These are phyloP conservation scores for Pelargonium myrrhifolium DNA, from an alignment of 441 rosid genomes.

Conservation along the genomic window DNA sequence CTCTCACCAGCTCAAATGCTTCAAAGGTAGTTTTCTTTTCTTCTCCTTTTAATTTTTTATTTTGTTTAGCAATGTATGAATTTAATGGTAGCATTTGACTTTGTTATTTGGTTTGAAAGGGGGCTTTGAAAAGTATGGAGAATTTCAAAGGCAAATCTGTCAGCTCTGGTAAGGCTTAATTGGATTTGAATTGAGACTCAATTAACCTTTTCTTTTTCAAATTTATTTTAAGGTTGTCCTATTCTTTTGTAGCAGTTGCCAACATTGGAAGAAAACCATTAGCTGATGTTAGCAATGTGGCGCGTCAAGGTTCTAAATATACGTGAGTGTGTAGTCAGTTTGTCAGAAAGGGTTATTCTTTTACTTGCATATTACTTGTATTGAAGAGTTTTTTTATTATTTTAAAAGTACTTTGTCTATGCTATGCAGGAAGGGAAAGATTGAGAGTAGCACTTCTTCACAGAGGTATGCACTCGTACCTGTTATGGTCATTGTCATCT, in stretches of 20 bases:
- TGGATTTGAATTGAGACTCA: not conserved
- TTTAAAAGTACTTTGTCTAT: constrained; percentile 13
- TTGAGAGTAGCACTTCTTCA: constrained; percentile 25
- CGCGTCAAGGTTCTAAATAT: constrained; percentile 43
- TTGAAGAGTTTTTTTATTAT: not conserved
- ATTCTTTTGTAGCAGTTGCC: constrained; percentile 25
- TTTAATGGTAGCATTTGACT: constrained; percentile 7
- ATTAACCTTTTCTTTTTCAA: not conserved
- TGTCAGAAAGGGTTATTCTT: constrained; percentile 7
- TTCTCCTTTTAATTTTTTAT: not conserved
- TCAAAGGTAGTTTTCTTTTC: constrained; percentile 36
- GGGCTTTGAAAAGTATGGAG: constrained; percentile 24
- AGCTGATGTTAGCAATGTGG: constrained; percentile 66
- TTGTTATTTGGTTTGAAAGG: constrained; percentile 30
- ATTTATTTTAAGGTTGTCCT: constrained; percentile 5
- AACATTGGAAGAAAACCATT: constrained; percentile 56
- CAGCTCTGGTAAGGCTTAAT: constrained; percentile 35
- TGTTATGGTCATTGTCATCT: constrained; percentile 3
- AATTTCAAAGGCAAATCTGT: constrained; percentile 32
- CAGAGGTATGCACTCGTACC: constrained; percentile 32
- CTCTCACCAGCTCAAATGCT: constrained; percentile 26
- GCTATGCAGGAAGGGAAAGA: constrained; percentile 44
- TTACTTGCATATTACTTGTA: not conserved
- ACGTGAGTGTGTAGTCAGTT: constrained; percentile 37
- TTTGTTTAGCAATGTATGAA: not conserved